A percentile compares a stretch with the other conserved stretches of the same genome.
phyloP scores from a whole-genome alignment of 1,284 basidiomycete species.

The Pyrrhoderma noxium region DNA sequence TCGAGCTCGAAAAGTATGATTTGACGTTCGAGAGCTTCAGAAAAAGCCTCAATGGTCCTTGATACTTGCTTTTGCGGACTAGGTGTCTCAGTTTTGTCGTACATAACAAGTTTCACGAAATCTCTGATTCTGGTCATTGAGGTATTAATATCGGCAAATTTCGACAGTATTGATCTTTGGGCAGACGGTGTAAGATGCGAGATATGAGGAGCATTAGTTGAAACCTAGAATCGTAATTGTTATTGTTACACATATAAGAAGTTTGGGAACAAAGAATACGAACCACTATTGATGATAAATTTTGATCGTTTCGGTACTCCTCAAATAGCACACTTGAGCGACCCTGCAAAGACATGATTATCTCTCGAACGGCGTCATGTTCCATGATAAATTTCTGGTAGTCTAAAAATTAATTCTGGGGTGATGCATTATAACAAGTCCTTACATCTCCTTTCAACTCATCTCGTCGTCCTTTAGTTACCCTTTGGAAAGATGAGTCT shows the following conservation, averaged over 20 bases:
- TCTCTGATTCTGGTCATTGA: conserved; percentile 52
- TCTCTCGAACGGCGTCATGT: conserved; percentile 64
- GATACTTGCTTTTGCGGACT: conserved; percentile 29
- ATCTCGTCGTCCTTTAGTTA: conserved; percentile 19
- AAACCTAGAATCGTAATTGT: conserved; percentile 32
- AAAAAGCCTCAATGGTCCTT: conserved; percentile 73
- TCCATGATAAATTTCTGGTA: conserved; percentile 60
- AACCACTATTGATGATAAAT: conserved; percentile 25
- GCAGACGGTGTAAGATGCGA: conserved; percentile 57
- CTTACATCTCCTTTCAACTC: conserved; percentile 19
- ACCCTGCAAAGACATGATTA: conserved; percentile 67
- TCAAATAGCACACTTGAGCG: conserved; percentile 51
- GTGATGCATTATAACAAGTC: conserved; percentile 3
- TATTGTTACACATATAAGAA: neutral
- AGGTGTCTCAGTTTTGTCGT: conserved; percentile 19
- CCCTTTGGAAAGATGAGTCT: conserved; percentile 44
- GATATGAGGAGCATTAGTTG: conserved; percentile 47
- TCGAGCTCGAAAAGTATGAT: conserved; percentile 55
- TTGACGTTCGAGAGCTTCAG: conserved; percentile 60
- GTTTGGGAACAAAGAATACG: neutral
- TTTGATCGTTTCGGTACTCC: conserved; percentile 29
- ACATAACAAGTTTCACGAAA: conserved; percentile 33
- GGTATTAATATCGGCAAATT: conserved; percentile 50
- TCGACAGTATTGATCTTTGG: conserved; percentile 53
- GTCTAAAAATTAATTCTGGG: conserved; percentile 2